phyloP scores from a whole-genome alignment of 805 yeast genomes.

The Alloascoidea africana region DNA sequence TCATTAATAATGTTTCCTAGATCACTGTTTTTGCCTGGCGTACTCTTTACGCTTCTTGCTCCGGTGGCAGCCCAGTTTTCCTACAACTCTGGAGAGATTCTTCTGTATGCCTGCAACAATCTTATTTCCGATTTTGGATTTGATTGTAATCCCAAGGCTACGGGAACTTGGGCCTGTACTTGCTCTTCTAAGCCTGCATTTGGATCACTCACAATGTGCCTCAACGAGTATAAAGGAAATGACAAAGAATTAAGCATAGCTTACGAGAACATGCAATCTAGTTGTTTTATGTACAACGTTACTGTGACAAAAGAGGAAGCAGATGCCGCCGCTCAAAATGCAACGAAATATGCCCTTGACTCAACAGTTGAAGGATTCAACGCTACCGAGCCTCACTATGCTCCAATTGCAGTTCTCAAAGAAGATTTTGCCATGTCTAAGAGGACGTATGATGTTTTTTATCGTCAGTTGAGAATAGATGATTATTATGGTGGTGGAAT shows the following conservation, averaged over 20 bases:
- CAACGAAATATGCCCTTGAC: background rate
- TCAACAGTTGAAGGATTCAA: background rate
- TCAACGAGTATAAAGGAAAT: background rate
- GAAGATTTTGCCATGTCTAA: background rate
- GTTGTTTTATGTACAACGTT: background rate
- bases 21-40: too few relatives aligned
- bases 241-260: background rate
- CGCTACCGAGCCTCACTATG: background rate
- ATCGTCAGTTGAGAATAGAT: background rate
- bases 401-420: background rate
- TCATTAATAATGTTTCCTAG: too few relatives aligned
- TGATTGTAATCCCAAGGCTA: too few relatives aligned
- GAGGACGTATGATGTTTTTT: background rate
- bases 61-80: too few relatives aligned
- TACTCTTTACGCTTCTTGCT: too few relatives aligned
- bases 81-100: too few relatives aligned
- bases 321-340: background rate
- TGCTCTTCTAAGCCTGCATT: background rate
- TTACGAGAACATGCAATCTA: background rate
- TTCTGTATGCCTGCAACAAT: too few relatives aligned
- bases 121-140: too few relatives aligned
- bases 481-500: background rate
- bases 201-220: background rate
- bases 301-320: background rate
- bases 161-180: too few relatives aligned